Base-by-base conservation (phyloP, 140 eudicot species). In the Cichorium intybus region DNA sequence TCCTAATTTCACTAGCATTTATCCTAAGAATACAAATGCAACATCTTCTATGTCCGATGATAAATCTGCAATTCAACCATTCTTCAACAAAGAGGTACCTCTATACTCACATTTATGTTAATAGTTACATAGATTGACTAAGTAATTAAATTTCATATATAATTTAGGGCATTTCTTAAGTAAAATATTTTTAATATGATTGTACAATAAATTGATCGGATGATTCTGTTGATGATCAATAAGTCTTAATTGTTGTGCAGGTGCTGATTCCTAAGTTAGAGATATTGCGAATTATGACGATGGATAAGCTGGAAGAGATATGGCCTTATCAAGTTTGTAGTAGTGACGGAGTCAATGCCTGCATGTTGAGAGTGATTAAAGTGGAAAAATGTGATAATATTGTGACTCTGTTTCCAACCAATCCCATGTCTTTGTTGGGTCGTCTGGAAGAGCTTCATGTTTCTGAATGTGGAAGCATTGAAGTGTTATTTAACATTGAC, bases 401-500 rank as follows among this genome's bases (percentile, higher is more conserved):
- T 27, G 18, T 10, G 7, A 56, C 56, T 56, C 10, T 17, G 29
- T 56, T 64, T 47, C 56, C 49, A 17, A 6, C 3, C 43, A 68
- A 56, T 43, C 74, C 74, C 0, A n/a, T 68, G 43, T 35, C 74
- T 6, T 26, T 56, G 24, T 5, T 69, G 12, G 15, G 23, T 29
- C 34, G 46, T 48, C 7, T 70, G 24, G 39, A 70, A 59, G n/a
- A 21, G 17, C 68, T 70, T 20, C 0, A 4, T 4, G 60, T 70
- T 31, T 0, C 1, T 0, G 1, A 17, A 0, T 59, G 75, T 59
- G 22, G 17, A 9, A 58, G 68, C 6, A 6, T 70, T 70, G 21
- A 59, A 70, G 68, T 59, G 18, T 6, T 69, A 59, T 69, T 69
- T 18, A 57, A 57, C 59, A 47, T 69, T 0, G 51, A 69, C 26